Percentiles rank a stretch among this genome's conserved stretches.
These are phyloP conservation scores for Selenicereus undatus DNA, from an alignment of 148 eudicot genomes.

Conservation along the genomic window DNA sequence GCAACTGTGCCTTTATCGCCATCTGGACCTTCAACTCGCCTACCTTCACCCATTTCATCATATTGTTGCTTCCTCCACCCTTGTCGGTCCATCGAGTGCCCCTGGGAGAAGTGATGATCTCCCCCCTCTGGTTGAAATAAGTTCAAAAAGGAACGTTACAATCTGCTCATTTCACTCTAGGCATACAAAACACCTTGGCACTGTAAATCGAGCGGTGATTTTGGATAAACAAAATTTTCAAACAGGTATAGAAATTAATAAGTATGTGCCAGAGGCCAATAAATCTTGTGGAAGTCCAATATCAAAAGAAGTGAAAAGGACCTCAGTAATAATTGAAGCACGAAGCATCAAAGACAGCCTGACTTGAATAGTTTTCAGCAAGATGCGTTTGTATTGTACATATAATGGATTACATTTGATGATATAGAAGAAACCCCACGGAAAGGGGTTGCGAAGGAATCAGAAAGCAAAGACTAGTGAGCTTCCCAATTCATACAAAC, in stretches of 20 bases:
- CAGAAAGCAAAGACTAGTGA: conserved; percentile 6
- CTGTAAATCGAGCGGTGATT: background rate
- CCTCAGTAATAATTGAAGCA: background rate
- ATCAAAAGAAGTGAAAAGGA: background rate
- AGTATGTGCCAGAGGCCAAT: background rate
- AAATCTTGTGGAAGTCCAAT: background rate
- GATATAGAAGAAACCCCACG: conserved; percentile 12
- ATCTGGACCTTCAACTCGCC: conserved; percentile 34
- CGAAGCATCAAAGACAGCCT: background rate
- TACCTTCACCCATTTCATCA: conserved; percentile 39
- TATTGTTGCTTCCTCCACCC: conserved; percentile 42
- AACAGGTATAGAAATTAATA: background rate
- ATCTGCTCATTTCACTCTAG: conserved; percentile 7
- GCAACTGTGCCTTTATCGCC: conserved; percentile 37
- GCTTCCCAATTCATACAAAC: conserved; percentile 23
- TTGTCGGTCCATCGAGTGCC: conserved; percentile 35
- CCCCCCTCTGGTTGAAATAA: conserved; percentile 44
- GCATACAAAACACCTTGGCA: background rate
- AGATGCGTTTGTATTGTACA: background rate
- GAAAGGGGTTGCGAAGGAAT: background rate
- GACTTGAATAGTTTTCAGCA: background rate
- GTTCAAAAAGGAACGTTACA: conserved; percentile 7
- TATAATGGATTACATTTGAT: conserved; percentile 16
- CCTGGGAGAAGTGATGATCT: conserved; percentile 38
- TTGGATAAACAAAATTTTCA: background rate